phyloP scores from a whole-genome alignment of 345 rosid genomes.

The Boechera stricta region DNA sequence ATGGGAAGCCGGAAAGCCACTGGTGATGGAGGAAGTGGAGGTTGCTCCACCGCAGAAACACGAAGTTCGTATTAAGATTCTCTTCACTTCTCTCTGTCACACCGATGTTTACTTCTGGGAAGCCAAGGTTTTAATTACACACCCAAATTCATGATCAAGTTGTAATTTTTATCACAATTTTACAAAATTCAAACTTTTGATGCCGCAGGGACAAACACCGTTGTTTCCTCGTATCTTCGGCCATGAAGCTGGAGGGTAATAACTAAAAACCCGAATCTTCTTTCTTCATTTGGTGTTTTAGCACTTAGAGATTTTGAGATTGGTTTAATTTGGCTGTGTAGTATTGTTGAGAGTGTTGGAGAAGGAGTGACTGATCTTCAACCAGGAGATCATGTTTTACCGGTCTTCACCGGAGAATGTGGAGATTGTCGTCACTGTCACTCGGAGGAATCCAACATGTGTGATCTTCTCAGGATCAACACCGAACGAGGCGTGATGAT shows the following conservation, averaged over 20 bases:
- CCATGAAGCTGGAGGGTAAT: constrained; percentile 89
- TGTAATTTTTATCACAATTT: background rate
- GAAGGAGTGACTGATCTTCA: constrained; percentile 76
- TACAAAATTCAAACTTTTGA: background rate
- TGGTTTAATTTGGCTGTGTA: constrained; percentile 23
- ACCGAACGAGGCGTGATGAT: constrained; percentile 75
- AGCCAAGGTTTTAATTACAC: constrained; percentile 60
- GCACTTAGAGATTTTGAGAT: background rate
- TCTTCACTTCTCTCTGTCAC: constrained; percentile 83
- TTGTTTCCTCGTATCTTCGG: constrained; percentile 80
- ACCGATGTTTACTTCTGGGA: constrained; percentile 98
- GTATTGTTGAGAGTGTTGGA: constrained; percentile 88
- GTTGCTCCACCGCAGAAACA: constrained; percentile 87
- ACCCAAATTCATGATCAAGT: background rate
- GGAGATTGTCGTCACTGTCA: constrained; percentile 72
- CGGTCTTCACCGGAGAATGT: constrained; percentile 85
- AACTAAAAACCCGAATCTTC: background rate
- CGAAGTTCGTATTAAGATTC: constrained; percentile 85
- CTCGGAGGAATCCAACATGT: constrained; percentile 85
- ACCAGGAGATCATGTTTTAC: constrained; percentile 80
- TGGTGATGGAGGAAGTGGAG: constrained; percentile 80
- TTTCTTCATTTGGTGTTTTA: background rate
- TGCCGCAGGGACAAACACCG: constrained; percentile 72
- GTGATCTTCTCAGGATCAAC: constrained; percentile 82
- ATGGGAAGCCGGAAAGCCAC: constrained; percentile 94